These are phyloP conservation scores for Zizania latifolia DNA, from an alignment of 176 grass and related monocot species.

Conservation along the genomic window DNA sequence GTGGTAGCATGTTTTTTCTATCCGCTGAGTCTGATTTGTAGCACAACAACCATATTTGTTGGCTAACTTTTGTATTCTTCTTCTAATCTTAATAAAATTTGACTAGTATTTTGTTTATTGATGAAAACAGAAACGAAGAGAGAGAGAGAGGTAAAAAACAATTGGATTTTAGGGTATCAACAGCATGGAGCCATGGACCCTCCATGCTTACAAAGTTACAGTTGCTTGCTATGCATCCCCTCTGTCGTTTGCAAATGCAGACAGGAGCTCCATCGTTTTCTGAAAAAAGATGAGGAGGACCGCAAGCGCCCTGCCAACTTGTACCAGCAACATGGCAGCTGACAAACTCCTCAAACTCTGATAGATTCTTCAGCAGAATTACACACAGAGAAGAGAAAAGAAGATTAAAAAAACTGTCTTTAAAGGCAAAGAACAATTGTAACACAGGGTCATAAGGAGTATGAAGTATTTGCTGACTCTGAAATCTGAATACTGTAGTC, in stretches of 20 bases:
- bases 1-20: too few species aligned
- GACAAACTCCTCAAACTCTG: not conserved
- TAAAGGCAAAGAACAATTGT: not conserved
- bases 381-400: not conserved
- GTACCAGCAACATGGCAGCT: conserved; percentile 36
- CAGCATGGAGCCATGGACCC: not conserved
- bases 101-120: too few species aligned
- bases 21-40: too few species aligned
- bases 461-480: not conserved
- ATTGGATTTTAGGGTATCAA: conserved; percentile 9
- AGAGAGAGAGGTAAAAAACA: too few species aligned
- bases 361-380: not conserved
- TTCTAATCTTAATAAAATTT: too few species aligned
- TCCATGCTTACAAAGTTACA: conserved; percentile 6
- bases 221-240: not conserved
- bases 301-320: conserved; percentile 25
- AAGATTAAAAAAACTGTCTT: not conserved
- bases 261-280: conserved; percentile 44
- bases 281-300: conserved; percentile 37
- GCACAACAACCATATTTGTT: too few species aligned
- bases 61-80: too few species aligned
- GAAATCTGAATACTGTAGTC: too few species aligned
- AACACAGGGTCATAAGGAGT: not conserved
- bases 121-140: too few species aligned
- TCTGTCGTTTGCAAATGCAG: conserved; percentile 25